Evolutionary conservation across 1,284 basidiomycete genomes (phyloP).

Genomic region (Gymnopus androsaceus): DNA sequence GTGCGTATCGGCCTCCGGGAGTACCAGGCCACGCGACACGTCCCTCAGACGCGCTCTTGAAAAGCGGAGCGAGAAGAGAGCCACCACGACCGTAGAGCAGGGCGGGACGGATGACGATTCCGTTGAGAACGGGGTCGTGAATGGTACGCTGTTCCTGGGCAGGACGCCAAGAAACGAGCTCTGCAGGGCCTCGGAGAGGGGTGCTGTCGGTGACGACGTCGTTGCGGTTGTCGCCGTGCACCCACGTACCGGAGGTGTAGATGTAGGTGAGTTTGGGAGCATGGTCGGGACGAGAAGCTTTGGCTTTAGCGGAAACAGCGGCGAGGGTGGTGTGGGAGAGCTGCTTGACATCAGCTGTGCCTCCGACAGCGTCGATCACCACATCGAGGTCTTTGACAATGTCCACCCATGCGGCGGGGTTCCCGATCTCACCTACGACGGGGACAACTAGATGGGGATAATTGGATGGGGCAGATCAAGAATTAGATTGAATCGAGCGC

Average conservation of each 20-base stretch:
- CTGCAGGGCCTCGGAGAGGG: conserved; percentile 28
- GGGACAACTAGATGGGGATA: conserved; percentile 42
- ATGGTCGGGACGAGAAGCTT: conserved; percentile 32
- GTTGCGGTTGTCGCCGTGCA: conserved; percentile 42
- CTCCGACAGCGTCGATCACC: conserved; percentile 51
- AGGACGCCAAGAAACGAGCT: conserved; percentile 39
- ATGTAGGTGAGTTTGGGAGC: conserved; percentile 50
- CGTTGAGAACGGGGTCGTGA: conserved; percentile 37
- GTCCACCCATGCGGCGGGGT: conserved; percentile 39
- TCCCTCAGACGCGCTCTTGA: conserved; percentile 36
- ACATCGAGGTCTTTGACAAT: conserved; percentile 45
- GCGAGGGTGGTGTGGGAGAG: conserved; percentile 33
- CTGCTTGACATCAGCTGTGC: conserved; percentile 20
- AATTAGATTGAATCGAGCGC: not conserved
- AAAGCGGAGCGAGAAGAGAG: conserved; percentile 40
- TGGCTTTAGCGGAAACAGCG: conserved; percentile 32
- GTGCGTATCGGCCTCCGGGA: conserved; percentile 40
- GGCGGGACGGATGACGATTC: conserved; percentile 52
- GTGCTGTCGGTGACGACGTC: conserved; percentile 38
- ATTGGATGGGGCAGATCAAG: not conserved
- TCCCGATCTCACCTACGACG: conserved; percentile 38
- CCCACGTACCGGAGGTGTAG: conserved; percentile 53
- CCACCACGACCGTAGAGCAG: conserved; percentile 49
- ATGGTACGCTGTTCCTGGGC: conserved; percentile 38
- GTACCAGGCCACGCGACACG: conserved; percentile 41